These are phyloP conservation scores for Phytopythium delawarense DNA, from an alignment of 352 stramenopile species.

Conservation along the genomic window DNA sequence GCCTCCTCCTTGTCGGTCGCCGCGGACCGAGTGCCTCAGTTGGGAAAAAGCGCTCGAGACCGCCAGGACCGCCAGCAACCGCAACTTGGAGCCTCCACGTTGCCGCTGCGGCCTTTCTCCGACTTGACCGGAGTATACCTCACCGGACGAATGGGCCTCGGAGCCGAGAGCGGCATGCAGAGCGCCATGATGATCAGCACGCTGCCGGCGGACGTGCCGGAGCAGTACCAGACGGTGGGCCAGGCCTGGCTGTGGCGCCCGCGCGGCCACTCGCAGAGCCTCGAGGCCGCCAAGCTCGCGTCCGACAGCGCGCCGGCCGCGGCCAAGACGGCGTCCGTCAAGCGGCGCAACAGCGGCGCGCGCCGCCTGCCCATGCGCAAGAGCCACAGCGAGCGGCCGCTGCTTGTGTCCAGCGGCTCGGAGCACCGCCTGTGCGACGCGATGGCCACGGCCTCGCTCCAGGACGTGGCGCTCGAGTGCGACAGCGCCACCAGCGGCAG, in stretches of 20 bases:
- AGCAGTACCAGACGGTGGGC: constrained; percentile 35
- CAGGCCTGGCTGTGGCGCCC: constrained; percentile 30
- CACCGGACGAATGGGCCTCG: constrained; percentile 3
- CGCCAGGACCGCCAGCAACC: not conserved
- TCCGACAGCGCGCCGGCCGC: constrained; percentile 7
- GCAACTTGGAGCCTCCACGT: not conserved
- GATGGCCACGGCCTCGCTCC: constrained; percentile 15
- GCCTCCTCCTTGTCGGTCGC: not conserved
- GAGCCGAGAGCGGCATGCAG: not conserved
- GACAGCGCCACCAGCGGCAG: constrained; percentile 1
- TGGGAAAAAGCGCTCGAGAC: constrained; percentile 4
- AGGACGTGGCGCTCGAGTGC: constrained; percentile 8
- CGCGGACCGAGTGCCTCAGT: not conserved
- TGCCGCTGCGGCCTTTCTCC: not conserved
- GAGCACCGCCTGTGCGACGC: constrained; percentile 27
- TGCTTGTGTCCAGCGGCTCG: constrained; percentile 25
- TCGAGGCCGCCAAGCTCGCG: constrained; percentile 12
- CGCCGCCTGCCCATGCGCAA: constrained; percentile 26
- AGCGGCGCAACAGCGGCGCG: constrained; percentile 23
- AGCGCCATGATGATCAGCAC: constrained; percentile 4
- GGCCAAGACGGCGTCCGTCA: constrained; percentile 16
- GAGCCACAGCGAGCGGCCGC: constrained; percentile 29
- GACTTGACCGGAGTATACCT: not conserved
- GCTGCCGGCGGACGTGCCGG: constrained; percentile 7
- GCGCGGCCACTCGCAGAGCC: constrained; percentile 18